Evolutionary conservation across 2,329 filamentous ascomycete genomes (phyloP).

Genomic region (Talaromyces sp.): DNA sequence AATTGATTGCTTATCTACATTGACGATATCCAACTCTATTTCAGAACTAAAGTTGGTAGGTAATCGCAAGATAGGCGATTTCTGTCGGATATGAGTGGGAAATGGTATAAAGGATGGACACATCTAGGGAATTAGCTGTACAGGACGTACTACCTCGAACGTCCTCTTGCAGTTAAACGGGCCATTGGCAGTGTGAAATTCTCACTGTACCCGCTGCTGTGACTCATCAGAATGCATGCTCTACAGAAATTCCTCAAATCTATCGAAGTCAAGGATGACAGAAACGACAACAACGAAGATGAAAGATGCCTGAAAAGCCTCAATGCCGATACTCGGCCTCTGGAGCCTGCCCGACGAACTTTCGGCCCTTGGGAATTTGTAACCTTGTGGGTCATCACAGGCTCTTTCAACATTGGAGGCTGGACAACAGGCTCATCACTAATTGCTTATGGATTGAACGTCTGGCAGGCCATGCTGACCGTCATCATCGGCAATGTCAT

Average conservation of each 20-base stretch:
- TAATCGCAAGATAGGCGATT: background rate
- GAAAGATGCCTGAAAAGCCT: background rate
- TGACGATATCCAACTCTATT: background rate
- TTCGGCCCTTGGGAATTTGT: constrained; percentile 1
- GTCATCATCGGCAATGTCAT: constrained; percentile 9
- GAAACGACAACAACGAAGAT: background rate
- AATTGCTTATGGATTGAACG: constrained; percentile 2
- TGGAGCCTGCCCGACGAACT: background rate
- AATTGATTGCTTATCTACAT: constrained; percentile 6
- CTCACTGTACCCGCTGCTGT: background rate
- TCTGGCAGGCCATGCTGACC: constrained; percentile 10
- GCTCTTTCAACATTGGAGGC: constrained; percentile 5
- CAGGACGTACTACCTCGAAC: background rate
- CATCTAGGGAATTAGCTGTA: background rate
- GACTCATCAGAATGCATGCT: background rate
- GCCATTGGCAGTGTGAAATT: background rate
- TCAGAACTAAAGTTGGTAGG: background rate
- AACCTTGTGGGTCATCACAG: constrained; percentile 6
- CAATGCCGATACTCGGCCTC: constrained; percentile 6
- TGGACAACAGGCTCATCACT: constrained; percentile 11
- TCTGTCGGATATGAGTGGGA: background rate
- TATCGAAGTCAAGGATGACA: constrained; percentile 2
- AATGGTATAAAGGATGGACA: background rate
- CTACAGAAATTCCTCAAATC: background rate
- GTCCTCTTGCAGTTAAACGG: background rate